phyloP scores from a whole-genome alignment of 257 asterid species.

The Solanum microdontum region DNA sequence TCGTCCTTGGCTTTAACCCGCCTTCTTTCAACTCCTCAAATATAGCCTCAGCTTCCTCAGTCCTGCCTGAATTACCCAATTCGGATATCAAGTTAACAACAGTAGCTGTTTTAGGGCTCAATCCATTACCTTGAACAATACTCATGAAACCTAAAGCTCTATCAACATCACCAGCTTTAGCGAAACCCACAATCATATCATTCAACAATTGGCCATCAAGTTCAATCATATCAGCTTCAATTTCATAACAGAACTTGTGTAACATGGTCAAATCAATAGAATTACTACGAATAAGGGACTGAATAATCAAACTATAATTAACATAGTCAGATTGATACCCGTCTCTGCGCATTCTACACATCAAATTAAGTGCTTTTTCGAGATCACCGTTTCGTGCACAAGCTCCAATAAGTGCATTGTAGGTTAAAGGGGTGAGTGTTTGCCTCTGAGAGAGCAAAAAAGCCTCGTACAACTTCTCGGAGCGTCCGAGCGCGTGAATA shows the following conservation, averaged over 20 bases:
- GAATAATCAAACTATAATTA: conserved; percentile 79
- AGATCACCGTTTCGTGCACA: conserved; percentile 87
- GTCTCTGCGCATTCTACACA: conserved; percentile 76
- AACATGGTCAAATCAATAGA: conserved; percentile 40
- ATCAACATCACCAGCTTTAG: conserved; percentile 65
- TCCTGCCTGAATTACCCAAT: conserved; percentile 69
- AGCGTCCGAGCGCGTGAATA: conserved; percentile 72
- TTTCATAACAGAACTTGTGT: conserved; percentile 56
- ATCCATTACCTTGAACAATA: conserved; percentile 67
- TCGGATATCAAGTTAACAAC: conserved; percentile 47
- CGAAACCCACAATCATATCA: conserved; percentile 66
- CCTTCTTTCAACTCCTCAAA: conserved; percentile 91
- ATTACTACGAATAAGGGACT: conserved; percentile 53
- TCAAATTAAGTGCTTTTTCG: conserved; percentile 75
- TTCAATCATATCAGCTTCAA: conserved; percentile 67
- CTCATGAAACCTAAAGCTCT: conserved; percentile 57
- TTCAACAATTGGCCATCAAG: conserved; percentile 72
- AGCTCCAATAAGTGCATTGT: conserved; percentile 90
- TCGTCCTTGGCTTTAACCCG: conserved; percentile 66
- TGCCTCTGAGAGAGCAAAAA: conserved; percentile 72
- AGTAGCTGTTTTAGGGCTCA: conserved; percentile 64
- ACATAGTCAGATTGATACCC: conserved; percentile 84
- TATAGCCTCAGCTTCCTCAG: conserved; percentile 87
- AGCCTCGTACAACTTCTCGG: conserved; percentile 85
- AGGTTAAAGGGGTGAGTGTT: conserved; percentile 71